These are phyloP conservation scores for Saccharomyces mikatae DNA, from an alignment of 805 yeast genomes.

Conservation along the genomic window DNA sequence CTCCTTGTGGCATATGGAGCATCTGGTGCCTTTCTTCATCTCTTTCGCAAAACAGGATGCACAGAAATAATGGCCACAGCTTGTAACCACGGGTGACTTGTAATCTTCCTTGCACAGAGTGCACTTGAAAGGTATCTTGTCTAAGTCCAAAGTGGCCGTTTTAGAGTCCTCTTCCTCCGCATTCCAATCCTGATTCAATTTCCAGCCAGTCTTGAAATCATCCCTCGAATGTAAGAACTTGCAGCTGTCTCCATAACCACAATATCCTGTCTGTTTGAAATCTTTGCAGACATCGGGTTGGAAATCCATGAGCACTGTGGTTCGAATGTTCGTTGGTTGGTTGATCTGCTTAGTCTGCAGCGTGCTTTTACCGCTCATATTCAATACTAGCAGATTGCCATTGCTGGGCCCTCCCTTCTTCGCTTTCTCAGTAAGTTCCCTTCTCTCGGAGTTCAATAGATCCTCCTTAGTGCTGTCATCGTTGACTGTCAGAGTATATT, in stretches of 20 bases:
- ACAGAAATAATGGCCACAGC: conserved; percentile 60
- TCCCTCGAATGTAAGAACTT: conserved; percentile 88
- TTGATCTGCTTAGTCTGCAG: conserved; percentile 5
- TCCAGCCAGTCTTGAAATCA: conserved; percentile 66
- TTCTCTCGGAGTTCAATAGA: conserved; percentile 10
- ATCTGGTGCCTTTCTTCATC: conserved; percentile 36
- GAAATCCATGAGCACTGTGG: conserved; percentile 70
- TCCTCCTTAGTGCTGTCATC: conserved; percentile 11
- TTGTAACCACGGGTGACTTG: conserved; percentile 47
- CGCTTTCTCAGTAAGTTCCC: not conserved
- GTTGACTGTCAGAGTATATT: conserved; percentile 4
- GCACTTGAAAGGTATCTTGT: conserved; percentile 50
- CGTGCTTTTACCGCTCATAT: not conserved
- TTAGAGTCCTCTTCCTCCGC: conserved; percentile 18
- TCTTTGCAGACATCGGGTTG: conserved; percentile 95
- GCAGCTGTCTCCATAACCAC: conserved; percentile 97
- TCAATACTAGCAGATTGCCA: not conserved
- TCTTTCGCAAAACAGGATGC: conserved; percentile 48
- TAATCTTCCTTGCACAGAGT: conserved; percentile 51
- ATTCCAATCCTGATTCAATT: conserved; percentile 67
- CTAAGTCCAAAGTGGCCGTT: conserved; percentile 8
- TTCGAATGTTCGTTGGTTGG: conserved; percentile 41
- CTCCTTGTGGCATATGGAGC: conserved; percentile 51
- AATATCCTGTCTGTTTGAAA: conserved; percentile 80
- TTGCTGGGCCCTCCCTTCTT: not conserved